These are phyloP conservation scores for Suillus subaureus DNA, from an alignment of 768 basidiomycete genomes.

Conservation along the genomic window DNA sequence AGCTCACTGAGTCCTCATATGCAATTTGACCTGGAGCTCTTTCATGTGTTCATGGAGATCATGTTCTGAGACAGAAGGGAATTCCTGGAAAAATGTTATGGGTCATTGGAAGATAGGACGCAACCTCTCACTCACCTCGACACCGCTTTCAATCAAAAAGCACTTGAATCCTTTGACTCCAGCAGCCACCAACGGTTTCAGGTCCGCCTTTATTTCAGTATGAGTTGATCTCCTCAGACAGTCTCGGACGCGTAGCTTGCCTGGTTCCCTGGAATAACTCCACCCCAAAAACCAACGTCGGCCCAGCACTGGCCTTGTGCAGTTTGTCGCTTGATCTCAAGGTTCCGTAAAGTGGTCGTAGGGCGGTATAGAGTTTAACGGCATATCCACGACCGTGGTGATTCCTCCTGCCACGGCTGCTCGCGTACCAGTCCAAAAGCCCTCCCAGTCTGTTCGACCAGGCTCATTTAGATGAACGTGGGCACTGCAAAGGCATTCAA, in stretches of 20 bases:
- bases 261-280: constrained; percentile 91
- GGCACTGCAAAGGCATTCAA: constrained; percentile 46
- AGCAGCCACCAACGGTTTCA: constrained; percentile 71
- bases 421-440: constrained; percentile 87
- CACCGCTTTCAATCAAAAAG: constrained; percentile 94
- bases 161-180: constrained; percentile 98
- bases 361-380: constrained; percentile 94
- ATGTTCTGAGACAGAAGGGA: constrained; percentile 77
- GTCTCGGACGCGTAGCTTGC: constrained; percentile 36
- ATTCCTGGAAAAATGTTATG: constrained; percentile 61
- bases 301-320: constrained; percentile 73
- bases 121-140: constrained; percentile 59
- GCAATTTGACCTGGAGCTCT: constrained; percentile 60
- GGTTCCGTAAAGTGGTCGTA: constrained; percentile 84
- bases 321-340: constrained; percentile 69
- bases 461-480: constrained; percentile 96
- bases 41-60: constrained; percentile 75
- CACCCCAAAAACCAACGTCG: constrained; percentile 85
- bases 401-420: constrained; percentile 93
- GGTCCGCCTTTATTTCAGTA: constrained; percentile 53
- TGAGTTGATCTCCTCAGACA: background rate
- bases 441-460: constrained; percentile 93
- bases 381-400: constrained; percentile 98
- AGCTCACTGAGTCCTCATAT: constrained; percentile 7
- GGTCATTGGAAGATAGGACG: constrained; percentile 11